Base-by-base conservation (phyloP, 306 rosid species). In the Pueraria montana region DNA sequence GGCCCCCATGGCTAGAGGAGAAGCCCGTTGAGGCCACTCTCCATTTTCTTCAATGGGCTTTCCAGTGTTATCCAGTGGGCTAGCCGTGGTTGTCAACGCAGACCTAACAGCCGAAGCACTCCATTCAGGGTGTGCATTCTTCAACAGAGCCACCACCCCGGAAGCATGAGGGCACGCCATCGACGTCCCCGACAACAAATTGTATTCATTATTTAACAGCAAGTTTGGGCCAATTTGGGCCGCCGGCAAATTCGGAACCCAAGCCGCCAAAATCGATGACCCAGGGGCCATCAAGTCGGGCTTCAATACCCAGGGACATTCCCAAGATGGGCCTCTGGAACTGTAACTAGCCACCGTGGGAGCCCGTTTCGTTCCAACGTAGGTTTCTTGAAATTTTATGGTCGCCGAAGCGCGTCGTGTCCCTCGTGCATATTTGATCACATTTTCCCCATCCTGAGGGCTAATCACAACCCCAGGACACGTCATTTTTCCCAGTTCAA, bases 141-240 rank as follows among this genome's bases (percentile, higher is more conserved):
- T 34, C 46, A 64, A 34, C 6, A 64, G 24, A 32, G 71, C 71
- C 71, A 34, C 46, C 11, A 64, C 71, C 12, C 71, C 71, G 23
- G 71, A 64, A 64, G 71, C 71, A 34, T 64, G 71, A 17, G 71
- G 71, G 11, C 71, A 64, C 2, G 71, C 71, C 71, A 64, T 64
- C 14, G 71, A 64, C 14, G 71, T 64, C 2, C 71, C 71, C 0
- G 71, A 30, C 71, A 64, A 7, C 71, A 64, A 34, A 32, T 34
- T 64, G 46, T 64, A 64, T 8, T 64, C 71, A 32, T 3, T 64
- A 8, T 34, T 64, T 4, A 64, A 64, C 10, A 64, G 0, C 13
- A 64, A 23, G 3, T 64, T 64, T 64, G 71, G 45, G 45, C 71
- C 71, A 17, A 64, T 34, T 64, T 17, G 46, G 71, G 71, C 71